Conservation (phyloP, 495 filamentous ascomycete species). For the Podospora bellae-mahoneyi region DNA sequence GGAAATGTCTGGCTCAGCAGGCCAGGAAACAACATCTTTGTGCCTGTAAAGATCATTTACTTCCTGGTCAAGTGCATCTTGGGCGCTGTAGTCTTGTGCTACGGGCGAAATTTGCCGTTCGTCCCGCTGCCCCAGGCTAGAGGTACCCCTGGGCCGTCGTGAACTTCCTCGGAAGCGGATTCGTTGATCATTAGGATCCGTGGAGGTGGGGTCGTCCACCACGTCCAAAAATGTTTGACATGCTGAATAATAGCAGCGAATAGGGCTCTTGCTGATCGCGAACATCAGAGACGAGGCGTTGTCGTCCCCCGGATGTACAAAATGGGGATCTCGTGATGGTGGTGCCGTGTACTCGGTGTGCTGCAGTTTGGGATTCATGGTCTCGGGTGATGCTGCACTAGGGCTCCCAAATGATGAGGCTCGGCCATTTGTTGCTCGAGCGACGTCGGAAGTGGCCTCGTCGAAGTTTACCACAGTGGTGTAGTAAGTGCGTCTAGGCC, state of each 20-base stretch:
- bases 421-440: not conserved
- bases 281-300: constrained; percentile 43
- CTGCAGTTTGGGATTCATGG: constrained; percentile 10
- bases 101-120: constrained; percentile 18
- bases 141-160: constrained; percentile 50
- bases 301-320: constrained; percentile 37
- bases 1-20: constrained; percentile 45
- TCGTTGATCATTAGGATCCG: constrained; percentile 33
- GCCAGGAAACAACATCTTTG: constrained; percentile 57
- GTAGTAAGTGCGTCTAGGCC: constrained; percentile 66
- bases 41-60: constrained; percentile 43
- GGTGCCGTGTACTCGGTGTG: not conserved
- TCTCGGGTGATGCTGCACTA: not conserved
- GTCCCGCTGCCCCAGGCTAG: constrained; percentile 38
- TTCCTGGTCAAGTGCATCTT: constrained; percentile 31
- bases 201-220: constrained; percentile 53
- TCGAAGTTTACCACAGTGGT: constrained; percentile 55
- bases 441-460: not conserved
- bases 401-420: not conserved
- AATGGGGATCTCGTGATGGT: constrained; percentile 20
- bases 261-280: constrained; percentile 55
- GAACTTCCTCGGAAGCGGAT: constrained; percentile 32
- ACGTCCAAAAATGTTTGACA: constrained; percentile 64
- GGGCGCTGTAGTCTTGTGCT: not conserved
- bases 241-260: constrained; percentile 57